Evolutionary conservation across 805 yeast genomes (phyloP).

Genomic region (Candida ficus): DNA sequence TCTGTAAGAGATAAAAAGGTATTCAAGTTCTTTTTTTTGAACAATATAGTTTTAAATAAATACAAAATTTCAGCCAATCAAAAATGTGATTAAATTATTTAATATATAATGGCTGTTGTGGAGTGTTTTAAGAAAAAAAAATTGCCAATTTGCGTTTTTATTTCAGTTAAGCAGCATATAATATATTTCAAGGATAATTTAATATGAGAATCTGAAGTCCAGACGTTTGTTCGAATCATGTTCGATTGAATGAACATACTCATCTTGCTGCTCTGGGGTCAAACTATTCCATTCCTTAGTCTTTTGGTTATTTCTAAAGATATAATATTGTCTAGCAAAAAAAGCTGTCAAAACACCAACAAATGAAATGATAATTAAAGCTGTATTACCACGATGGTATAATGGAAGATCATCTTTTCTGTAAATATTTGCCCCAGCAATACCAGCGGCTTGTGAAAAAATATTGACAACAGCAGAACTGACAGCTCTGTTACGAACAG

Average conservation of each 20-base stretch:
- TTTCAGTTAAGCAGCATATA: no score
- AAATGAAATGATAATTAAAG: neutral
- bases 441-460: slow-evolving; percentile 53
- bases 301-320: slow-evolving; percentile 35
- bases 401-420: slow-evolving; percentile 50
- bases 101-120: no score
- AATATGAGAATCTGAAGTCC: slow-evolving; percentile 38
- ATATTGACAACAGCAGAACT: slow-evolving; percentile 62
- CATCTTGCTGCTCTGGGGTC: slow-evolving; percentile 42
- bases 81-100: no score
- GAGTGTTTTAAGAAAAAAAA: no score
- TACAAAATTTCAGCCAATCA: no score
- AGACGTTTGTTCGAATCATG: slow-evolving; percentile 55
- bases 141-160: no score
- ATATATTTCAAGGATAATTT: neutral
- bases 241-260: slow-evolving; percentile 46
- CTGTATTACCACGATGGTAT: slow-evolving; percentile 50
- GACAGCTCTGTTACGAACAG: slow-evolving; percentile 56
- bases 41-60: no score
- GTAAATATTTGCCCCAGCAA: slow-evolving; percentile 54
- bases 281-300: slow-evolving; percentile 45
- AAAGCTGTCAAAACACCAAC: slow-evolving; percentile 15
- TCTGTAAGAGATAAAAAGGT: no score
- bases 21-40: no score
- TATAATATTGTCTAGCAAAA: slow-evolving; percentile 7